Percentiles rank a stretch among this genome's conserved stretches.
These are phyloP conservation scores for Aureobasidium subglaciale DNA, from an alignment of 2,329 filamentous ascomycete genomes.

Conservation along the genomic window DNA sequence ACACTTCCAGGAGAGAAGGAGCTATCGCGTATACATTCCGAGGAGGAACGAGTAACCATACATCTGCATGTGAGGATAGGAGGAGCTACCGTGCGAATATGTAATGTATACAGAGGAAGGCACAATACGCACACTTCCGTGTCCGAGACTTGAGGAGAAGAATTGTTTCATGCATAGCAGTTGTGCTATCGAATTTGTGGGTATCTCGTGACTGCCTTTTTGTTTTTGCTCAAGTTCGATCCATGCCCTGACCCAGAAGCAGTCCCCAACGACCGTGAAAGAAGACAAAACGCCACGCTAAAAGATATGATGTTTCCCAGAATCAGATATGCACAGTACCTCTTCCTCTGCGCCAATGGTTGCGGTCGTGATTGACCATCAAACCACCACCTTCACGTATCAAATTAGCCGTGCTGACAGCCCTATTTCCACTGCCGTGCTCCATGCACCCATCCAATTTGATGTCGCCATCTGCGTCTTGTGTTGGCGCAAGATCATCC, in stretches of 20 bases:
- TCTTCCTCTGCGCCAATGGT: conserved; percentile 47
- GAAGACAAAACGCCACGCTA: conserved; percentile 35
- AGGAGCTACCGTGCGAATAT: no score
- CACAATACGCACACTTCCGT: no score
- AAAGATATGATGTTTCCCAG: not conserved
- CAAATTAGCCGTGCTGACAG: conserved; percentile 24
- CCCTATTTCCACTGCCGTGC: conserved; percentile 22
- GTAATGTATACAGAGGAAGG: no score
- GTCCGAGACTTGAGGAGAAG: no score
- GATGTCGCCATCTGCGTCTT: conserved; percentile 24
- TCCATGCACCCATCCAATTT: conserved; percentile 19
- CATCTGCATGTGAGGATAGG: no score
- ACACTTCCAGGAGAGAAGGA: not conserved
- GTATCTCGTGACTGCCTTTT: not conserved
- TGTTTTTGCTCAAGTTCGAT: not conserved
- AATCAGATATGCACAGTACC: conserved; percentile 8
- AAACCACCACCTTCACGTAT: conserved; percentile 32
- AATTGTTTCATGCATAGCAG: not conserved
- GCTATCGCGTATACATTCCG: not conserved
- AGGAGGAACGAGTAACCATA: no score
- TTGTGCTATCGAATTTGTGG: not conserved
- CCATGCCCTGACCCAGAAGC: not conserved
- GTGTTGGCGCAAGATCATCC: conserved; percentile 21
- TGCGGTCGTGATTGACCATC: conserved; percentile 54
- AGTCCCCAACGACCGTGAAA: not conserved